These are phyloP conservation scores for Chlamydomonas urium DNA, from an alignment of 139 green algal genomes.

Conservation along the genomic window DNA sequence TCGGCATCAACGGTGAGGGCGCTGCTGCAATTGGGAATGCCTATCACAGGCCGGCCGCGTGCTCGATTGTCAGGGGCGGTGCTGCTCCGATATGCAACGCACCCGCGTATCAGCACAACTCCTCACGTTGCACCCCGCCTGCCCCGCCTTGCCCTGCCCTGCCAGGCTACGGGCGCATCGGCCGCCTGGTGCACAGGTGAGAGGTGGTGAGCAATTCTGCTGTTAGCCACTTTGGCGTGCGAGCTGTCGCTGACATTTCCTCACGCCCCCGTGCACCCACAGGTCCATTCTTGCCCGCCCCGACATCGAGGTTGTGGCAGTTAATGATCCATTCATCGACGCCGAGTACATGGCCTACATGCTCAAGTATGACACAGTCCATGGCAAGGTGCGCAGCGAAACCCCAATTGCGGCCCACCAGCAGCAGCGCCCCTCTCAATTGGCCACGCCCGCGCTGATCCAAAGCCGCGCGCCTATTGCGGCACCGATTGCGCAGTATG, in stretches of 20 bases:
- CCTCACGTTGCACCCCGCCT: background rate
- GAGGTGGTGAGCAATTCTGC: too few relatives aligned
- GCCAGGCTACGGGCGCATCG: conserved; percentile 89
- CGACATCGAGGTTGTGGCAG: conserved; percentile 80
- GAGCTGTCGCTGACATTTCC: background rate
- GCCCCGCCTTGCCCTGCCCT: background rate
- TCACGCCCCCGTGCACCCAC: background rate
- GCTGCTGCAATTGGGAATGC: background rate
- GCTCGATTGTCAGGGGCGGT: conserved; percentile 1
- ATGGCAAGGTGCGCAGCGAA: conserved; percentile 37
- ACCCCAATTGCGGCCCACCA: background rate
- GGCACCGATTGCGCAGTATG: conserved; percentile 4
- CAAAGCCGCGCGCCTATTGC: too few relatives aligned
- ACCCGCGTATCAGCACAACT: background rate
- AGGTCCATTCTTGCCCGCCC: conserved; percentile 56
- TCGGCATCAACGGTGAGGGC: conserved; percentile 82
- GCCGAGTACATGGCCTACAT: conserved; percentile 63
- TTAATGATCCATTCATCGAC: conserved; percentile 59
- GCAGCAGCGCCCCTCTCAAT: too few relatives aligned
- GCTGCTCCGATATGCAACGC: background rate
- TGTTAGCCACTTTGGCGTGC: conserved; percentile 7
- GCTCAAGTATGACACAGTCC: conserved; percentile 88
- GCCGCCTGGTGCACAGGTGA: conserved; percentile 59
- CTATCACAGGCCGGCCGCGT: background rate
- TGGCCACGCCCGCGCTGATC: too few relatives aligned